Percentiles rank a stretch among this genome's conserved stretches.
Conservation (phyloP, 768 basidiomycete genomes). For the Postia placenta region DNA sequence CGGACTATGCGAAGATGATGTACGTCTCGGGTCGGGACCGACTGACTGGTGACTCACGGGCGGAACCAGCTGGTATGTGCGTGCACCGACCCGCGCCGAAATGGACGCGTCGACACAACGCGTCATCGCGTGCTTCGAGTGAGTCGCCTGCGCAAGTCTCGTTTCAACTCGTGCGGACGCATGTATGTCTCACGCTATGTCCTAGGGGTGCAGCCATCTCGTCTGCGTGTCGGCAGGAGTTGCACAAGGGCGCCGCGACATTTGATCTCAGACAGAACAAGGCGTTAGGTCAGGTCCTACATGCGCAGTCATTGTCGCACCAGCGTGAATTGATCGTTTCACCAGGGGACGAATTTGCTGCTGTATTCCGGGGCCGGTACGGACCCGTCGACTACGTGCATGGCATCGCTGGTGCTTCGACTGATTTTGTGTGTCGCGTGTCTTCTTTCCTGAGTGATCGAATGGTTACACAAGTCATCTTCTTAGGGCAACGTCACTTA, state of each 20-base stretch:
- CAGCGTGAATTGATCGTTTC: no score
- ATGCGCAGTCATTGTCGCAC: no score
- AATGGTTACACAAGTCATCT: neutral
- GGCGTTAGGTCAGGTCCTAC: slow-evolving; percentile 42
- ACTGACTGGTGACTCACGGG: no score
- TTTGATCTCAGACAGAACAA: slow-evolving; percentile 67
- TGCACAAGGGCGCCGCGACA: slow-evolving; percentile 29
- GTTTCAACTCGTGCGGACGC: neutral
- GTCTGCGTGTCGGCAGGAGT: slow-evolving; percentile 51
- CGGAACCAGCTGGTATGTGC: slow-evolving; percentile 61
- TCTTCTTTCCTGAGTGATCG: neutral
- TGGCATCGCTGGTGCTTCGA: slow-evolving; percentile 68
- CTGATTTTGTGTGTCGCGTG: slow-evolving; percentile 69
- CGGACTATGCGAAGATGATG: slow-evolving; percentile 73
- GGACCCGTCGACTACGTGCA: slow-evolving; percentile 59
- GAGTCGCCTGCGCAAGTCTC: slow-evolving; percentile 16
- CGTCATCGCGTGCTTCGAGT: slow-evolving; percentile 72
- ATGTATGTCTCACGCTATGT: neutral
- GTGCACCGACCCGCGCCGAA: slow-evolving; percentile 63
- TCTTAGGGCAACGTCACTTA: slow-evolving; percentile 70
- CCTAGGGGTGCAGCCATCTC: slow-evolving; percentile 63
- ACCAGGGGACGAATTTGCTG: slow-evolving; percentile 61
- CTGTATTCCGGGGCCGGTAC: slow-evolving; percentile 53
- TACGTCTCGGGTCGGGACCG: no score
- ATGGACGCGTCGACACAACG: slow-evolving; percentile 50